These are phyloP conservation scores for Excoecaria cochinchinensis DNA, from an alignment of 345 rosid genomes.

Conservation along the genomic window DNA sequence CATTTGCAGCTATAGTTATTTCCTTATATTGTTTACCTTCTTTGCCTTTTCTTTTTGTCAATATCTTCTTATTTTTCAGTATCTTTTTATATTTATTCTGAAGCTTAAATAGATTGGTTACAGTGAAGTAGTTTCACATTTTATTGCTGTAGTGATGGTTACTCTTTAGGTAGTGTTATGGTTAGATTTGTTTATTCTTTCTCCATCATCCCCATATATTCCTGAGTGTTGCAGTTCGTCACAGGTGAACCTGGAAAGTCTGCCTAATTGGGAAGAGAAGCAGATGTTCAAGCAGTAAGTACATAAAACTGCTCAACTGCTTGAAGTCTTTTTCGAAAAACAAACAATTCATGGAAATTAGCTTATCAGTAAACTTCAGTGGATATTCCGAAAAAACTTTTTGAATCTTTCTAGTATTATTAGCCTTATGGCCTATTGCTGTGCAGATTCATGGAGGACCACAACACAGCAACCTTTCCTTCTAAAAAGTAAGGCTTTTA, in stretches of 20 bases:
- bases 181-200: background rate
- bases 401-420: background rate
- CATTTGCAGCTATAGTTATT: background rate
- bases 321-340: background rate
- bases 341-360: slow-evolving; percentile 5
- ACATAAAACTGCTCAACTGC: background rate
- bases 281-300: slow-evolving; percentile 87
- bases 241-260: slow-evolving; percentile 83
- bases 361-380: background rate
- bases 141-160: background rate
- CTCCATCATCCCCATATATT: background rate
- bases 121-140: background rate
- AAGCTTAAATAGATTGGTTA: background rate
- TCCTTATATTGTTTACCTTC: background rate
- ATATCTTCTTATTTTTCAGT: background rate
- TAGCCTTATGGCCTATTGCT: slow-evolving; percentile 11
- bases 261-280: slow-evolving; percentile 98
- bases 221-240: slow-evolving; percentile 12
- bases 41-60: background rate
- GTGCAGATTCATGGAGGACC: slow-evolving; percentile 97
- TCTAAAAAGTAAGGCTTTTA: slow-evolving; percentile 76
- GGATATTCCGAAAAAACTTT: background rate
- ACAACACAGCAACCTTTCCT: slow-evolving; percentile 94
- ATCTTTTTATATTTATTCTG: background rate
- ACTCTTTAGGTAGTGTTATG: background rate